phyloP scores from a whole-genome alignment of 371 early-diverging fungal species.

The Blakeslea trispora region DNA sequence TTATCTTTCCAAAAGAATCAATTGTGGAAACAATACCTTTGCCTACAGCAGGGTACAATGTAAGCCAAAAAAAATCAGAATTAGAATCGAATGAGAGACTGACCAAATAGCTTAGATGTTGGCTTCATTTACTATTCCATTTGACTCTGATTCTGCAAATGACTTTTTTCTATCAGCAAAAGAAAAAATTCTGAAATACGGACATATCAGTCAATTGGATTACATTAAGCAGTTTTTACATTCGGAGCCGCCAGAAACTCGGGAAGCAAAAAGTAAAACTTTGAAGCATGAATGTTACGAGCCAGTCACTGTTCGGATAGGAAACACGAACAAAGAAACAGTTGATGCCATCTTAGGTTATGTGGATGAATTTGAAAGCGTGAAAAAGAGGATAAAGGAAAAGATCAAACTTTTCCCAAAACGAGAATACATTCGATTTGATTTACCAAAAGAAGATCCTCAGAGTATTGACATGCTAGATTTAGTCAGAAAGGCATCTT shows the following conservation, averaged over 20 bases:
- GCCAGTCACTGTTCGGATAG: conserved; percentile 35
- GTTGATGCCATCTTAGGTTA: conserved; percentile 18
- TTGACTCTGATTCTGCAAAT: conserved; percentile 6
- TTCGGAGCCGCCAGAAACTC: not conserved
- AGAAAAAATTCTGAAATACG: conserved; percentile 25
- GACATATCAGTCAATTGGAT: conserved; percentile 12
- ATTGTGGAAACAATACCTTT: conserved; percentile 20
- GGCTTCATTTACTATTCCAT: conserved; percentile 19
- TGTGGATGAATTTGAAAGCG: conserved; percentile 20
- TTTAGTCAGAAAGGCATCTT: conserved; percentile 28
- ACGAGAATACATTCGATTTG: conserved; percentile 22
- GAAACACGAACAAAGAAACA: conserved; percentile 15
- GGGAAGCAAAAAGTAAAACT: not conserved
- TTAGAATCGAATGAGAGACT: no score
- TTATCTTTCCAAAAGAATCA: conserved; percentile 42
- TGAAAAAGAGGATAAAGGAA: conserved; percentile 26
- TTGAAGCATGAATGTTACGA: conserved; percentile 11
- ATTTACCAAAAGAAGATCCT: conserved; percentile 18
- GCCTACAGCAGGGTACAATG: not conserved
- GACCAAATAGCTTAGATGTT: conserved; percentile 1
- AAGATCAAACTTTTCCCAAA: conserved; percentile 29
- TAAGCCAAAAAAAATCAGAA: not conserved
- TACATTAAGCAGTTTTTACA: not conserved
- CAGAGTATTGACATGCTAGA: conserved; percentile 25
- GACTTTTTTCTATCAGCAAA: conserved; percentile 23